Conservation (phyloP, 2,329 filamentous ascomycete species). For the Exophiala aquamarina region DNA sequence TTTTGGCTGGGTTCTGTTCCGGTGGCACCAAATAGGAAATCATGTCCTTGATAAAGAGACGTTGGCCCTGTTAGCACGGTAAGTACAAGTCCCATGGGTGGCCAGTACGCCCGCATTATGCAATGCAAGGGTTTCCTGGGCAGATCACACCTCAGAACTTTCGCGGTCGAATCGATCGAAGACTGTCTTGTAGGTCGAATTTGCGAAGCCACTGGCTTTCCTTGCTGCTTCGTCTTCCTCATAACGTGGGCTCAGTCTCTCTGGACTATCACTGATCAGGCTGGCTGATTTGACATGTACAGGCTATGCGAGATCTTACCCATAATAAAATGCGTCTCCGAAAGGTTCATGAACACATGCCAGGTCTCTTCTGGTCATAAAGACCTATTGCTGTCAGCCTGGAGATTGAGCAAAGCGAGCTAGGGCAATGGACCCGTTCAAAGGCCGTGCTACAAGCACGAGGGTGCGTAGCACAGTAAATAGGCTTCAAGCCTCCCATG, state of each 20-base stretch:
- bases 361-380: constrained; percentile 89
- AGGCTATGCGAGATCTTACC: constrained; percentile 19
- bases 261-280: constrained; percentile 62
- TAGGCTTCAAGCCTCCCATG: constrained; percentile 59
- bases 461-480: constrained; percentile 93
- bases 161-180: constrained; percentile 73
- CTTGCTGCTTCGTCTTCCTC: constrained; percentile 62
- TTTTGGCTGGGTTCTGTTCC: constrained; percentile 62
- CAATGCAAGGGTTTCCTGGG: constrained; percentile 30
- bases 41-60: constrained; percentile 98
- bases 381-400: constrained; percentile 62
- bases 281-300: constrained; percentile 18
- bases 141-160: constrained; percentile 66
- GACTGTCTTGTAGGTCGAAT: constrained; percentile 59
- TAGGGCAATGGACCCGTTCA: constrained; percentile 65
- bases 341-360: constrained; percentile 93
- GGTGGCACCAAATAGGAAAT: constrained; percentile 86
- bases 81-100: constrained; percentile 30
- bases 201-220: constrained; percentile 43
- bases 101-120: constrained; percentile 22
- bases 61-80: constrained; percentile 68
- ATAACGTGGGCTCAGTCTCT: constrained; percentile 78
- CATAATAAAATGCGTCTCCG: constrained; percentile 88
- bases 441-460: constrained; percentile 96
- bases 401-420: not conserved